Evolutionary conservation across 768 basidiomycete genomes (phyloP).

Genomic region (Auricularia cornea): DNA sequence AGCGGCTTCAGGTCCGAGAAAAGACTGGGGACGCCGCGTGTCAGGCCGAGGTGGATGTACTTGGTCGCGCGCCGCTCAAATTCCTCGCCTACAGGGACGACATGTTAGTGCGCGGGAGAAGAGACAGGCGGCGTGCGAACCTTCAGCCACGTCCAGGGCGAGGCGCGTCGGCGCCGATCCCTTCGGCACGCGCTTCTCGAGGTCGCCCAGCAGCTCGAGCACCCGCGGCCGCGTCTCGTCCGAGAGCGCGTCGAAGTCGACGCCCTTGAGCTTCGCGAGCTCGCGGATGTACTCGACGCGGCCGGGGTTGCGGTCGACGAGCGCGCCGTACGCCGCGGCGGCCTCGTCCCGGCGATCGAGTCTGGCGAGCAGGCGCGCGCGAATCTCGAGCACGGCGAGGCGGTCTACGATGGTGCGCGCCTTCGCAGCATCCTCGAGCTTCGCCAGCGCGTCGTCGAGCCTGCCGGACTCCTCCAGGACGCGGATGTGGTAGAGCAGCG

Average conservation of each 20-base stretch:
- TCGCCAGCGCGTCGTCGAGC: conserved; percentile 17
- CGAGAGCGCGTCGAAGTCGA: conserved; percentile 43
- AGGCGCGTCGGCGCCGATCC: conserved; percentile 68
- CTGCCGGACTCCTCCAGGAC: conserved; percentile 63
- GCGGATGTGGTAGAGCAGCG: conserved; percentile 66
- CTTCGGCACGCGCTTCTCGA: conserved; percentile 54
- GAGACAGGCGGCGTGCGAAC: conserved; percentile 19
- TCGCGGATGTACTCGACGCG: conserved; percentile 71
- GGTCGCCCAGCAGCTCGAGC: conserved; percentile 47
- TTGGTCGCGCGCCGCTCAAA: conserved; percentile 57
- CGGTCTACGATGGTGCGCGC: conserved; percentile 63
- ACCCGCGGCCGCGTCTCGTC: conserved; percentile 47
- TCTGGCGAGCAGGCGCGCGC: conserved; percentile 74
- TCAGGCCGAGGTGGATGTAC: conserved; percentile 64
- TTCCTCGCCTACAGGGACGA: conserved; percentile 50
- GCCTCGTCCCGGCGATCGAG: conserved; percentile 57
- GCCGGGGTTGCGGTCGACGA: conserved; percentile 84
- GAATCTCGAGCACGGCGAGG: conserved; percentile 49
- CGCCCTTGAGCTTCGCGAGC: conserved; percentile 55
- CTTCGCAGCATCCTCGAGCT: conserved; percentile 38
- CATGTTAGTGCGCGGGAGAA: conserved; percentile 2
- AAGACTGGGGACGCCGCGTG: conserved; percentile 84
- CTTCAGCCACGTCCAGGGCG: conserved; percentile 55
- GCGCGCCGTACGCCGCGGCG: conserved; percentile 66
- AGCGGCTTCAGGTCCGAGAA: conserved; percentile 88